These are phyloP conservation scores for Leishmania amazonensis DNA, from an alignment of 208 protist species.

Conservation along the genomic window DNA sequence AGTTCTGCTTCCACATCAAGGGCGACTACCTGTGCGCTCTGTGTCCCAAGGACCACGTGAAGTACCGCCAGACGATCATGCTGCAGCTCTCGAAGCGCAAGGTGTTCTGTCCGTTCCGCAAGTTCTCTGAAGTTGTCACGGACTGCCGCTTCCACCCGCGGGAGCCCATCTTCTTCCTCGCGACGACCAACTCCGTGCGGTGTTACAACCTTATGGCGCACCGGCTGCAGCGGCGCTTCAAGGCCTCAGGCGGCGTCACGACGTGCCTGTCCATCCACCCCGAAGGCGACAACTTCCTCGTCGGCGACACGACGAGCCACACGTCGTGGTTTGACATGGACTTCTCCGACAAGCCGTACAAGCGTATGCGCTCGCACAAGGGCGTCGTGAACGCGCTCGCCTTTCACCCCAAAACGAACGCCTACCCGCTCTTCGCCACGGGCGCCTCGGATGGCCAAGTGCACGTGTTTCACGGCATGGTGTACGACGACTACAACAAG, in stretches of 20 bases:
- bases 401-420: slow-evolving; percentile 89
- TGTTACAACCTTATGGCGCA: slow-evolving; percentile 98
- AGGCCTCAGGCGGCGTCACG: slow-evolving; percentile 82
- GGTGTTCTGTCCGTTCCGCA: slow-evolving; percentile 92
- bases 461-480: slow-evolving; percentile 96
- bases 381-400: slow-evolving; percentile 92
- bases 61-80: slow-evolving; percentile 93
- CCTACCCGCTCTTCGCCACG: slow-evolving; percentile 97
- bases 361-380: slow-evolving; percentile 96
- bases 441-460: slow-evolving; percentile 96
- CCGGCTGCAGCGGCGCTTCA: slow-evolving; percentile 95
- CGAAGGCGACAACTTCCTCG: slow-evolving; percentile 97
- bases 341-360: slow-evolving; percentile 96
- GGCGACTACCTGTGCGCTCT: slow-evolving; percentile 93
- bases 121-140: slow-evolving; percentile 90
- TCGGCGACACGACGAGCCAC: slow-evolving; percentile 89
- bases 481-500: slow-evolving; percentile 97
- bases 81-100: slow-evolving; percentile 93
- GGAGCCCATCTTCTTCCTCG: slow-evolving; percentile 98
- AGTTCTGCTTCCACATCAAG: slow-evolving; percentile 86
- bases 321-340: slow-evolving; percentile 99
- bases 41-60: slow-evolving; percentile 93
- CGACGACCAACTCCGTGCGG: slow-evolving; percentile 93
- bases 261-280: slow-evolving; percentile 97
- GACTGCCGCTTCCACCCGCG: slow-evolving; percentile 98